phyloP scores from a whole-genome alignment of 352 stramenopile species.

The Pythium diclinum region DNA sequence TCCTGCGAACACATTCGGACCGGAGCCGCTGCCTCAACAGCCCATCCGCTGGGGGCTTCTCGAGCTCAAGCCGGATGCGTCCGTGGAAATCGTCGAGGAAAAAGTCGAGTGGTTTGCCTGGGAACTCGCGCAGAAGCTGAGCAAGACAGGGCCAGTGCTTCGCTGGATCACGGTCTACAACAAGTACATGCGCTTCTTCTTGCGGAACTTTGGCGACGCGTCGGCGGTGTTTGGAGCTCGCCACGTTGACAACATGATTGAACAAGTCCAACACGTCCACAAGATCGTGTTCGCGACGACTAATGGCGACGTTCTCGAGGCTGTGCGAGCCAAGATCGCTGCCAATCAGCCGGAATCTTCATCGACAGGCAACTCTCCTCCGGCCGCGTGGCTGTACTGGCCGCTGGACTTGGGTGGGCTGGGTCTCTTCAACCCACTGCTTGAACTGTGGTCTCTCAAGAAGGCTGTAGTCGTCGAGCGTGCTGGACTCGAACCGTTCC shows the following conservation, averaged over 20 bases:
- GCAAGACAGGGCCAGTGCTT: slow-evolving; percentile 31
- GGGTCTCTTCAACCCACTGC: slow-evolving; percentile 43
- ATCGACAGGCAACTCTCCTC: not conserved
- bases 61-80: slow-evolving; percentile 38
- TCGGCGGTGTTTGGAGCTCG: slow-evolving; percentile 14
- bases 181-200: slow-evolving; percentile 56
- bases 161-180: slow-evolving; percentile 53
- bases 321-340: slow-evolving; percentile 21
- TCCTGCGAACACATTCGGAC: slow-evolving; percentile 11
- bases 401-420: slow-evolving; percentile 37
- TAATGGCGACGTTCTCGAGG: slow-evolving; percentile 35
- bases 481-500: not conserved
- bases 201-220: slow-evolving; percentile 44
- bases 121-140: slow-evolving; percentile 39
- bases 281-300: slow-evolving; percentile 32
- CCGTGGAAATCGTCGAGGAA: slow-evolving; percentile 33
- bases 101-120: slow-evolving; percentile 37
- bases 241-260: slow-evolving; percentile 14
- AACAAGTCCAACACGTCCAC: slow-evolving; percentile 29
- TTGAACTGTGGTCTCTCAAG: slow-evolving; percentile 14
- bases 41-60: slow-evolving; percentile 46
- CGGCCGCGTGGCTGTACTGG: slow-evolving; percentile 41
- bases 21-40: slow-evolving; percentile 29
- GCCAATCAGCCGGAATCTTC: not conserved
- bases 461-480: not conserved